These are phyloP conservation scores for Aspergillus novofumigatus DNA, from an alignment of 2,329 filamentous ascomycete genomes.

Conservation along the genomic window DNA sequence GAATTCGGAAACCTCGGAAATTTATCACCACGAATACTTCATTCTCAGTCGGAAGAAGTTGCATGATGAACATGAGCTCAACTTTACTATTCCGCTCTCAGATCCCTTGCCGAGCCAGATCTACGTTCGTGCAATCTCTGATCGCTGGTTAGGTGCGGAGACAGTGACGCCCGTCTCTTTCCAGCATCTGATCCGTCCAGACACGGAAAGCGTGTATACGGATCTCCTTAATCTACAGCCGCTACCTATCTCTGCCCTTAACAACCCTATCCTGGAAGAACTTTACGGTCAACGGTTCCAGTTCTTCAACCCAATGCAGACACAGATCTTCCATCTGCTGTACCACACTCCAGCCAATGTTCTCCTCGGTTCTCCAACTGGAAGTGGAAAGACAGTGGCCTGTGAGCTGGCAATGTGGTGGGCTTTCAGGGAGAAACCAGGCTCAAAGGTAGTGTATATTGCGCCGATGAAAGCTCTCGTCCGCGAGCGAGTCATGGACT, in stretches of 20 bases:
- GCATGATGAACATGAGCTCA: constrained; percentile 93
- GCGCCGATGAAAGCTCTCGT: constrained; percentile 99
- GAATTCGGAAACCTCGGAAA: constrained; percentile 94
- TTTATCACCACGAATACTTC: constrained; percentile 97
- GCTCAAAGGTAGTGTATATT: constrained; percentile 97
- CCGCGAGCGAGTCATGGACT: constrained; percentile 92
- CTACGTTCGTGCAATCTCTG: constrained; percentile 89
- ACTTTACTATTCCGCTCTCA: constrained; percentile 92
- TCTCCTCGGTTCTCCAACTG: constrained; percentile 89
- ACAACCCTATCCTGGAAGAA: constrained; percentile 81
- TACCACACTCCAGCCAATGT: constrained; percentile 93
- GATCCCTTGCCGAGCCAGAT: constrained; percentile 94
- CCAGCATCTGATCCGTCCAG: constrained; percentile 93
- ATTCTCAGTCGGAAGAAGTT: constrained; percentile 86
- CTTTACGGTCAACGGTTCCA: constrained; percentile 86
- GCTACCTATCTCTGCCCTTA: constrained; percentile 77
- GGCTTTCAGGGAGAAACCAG: constrained; percentile 91
- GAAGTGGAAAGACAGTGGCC: constrained; percentile 95
- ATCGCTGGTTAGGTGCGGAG: constrained; percentile 94
- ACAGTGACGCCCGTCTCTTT: constrained; percentile 94
- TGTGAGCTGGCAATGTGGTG: constrained; percentile 99
- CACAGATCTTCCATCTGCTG: constrained; percentile 93
- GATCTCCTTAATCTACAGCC: constrained; percentile 90
- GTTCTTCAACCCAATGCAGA: constrained; percentile 99
- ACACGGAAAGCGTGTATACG: constrained; percentile 96